Conservation (phyloP, 257 asterid species). For the Lantana camara region DNA sequence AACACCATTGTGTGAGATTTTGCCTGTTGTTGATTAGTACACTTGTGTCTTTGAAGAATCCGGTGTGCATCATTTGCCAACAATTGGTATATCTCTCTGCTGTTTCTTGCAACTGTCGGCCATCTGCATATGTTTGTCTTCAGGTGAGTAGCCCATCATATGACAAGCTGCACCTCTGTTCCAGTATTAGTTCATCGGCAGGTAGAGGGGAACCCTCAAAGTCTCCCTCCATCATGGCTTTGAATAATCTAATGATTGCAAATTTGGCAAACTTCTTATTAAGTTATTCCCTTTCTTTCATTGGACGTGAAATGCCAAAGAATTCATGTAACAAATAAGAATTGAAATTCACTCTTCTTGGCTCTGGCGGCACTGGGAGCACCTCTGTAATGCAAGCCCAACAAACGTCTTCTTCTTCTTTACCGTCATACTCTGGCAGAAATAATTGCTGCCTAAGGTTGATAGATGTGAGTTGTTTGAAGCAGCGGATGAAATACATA, state of each 20-base stretch:
- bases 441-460: constrained; percentile 59
- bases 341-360: constrained; percentile 26
- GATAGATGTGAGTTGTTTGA: constrained; percentile 43
- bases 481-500: constrained; percentile 38
- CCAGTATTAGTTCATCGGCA: background rate
- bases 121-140: constrained; percentile 78
- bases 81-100: constrained; percentile 88
- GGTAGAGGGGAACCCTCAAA: no score
- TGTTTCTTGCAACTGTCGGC: constrained; percentile 83
- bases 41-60: constrained; percentile 62
- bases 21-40: constrained; percentile 32
- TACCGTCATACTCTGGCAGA: constrained; percentile 87
- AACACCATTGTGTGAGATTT: constrained; percentile 14
- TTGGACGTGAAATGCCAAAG: constrained; percentile 29
- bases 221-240: constrained; percentile 5
- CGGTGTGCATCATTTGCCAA: constrained; percentile 86
- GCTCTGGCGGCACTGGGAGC: constrained; percentile 81
- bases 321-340: constrained; percentile 20
- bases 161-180: constrained; percentile 16
- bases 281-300: constrained; percentile 12
- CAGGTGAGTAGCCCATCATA: constrained; percentile 62
- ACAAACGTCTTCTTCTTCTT: constrained; percentile 65
- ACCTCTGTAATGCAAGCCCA: constrained; percentile 86
- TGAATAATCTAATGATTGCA: constrained; percentile 15
- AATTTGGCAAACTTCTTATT: background rate